Evolutionary conservation across 2,329 filamentous ascomycete genomes (phyloP), one percentile per base, ranked within the genome.

Genomic region (Cordyceps tenuipes): DNA sequence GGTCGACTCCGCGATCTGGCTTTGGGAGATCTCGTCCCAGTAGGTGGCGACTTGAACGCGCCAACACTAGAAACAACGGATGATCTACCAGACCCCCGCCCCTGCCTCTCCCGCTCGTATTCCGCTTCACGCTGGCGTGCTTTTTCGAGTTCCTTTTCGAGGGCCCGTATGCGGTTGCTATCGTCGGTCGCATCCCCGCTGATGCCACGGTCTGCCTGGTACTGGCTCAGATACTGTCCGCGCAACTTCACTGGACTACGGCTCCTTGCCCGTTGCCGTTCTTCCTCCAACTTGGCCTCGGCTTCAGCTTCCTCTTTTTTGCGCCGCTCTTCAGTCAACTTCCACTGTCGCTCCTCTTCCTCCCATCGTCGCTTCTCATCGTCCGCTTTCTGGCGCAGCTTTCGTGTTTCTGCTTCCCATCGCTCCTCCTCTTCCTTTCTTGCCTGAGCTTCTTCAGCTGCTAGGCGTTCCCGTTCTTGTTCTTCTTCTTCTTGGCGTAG

Each of bases 211-310:
- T 90, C 86, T 21, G 87, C 85, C 70, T 90, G 88, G 70, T 96
- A 96, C 69, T 96, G 89, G 68, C 89, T 93, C 55, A 96, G 80
- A 66, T 87, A 92, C 69, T 96, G 91, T 2, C 91, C 91, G 62
- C 86, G 87, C 23, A 96, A 78, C 63, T 86, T 83, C 43, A 81
- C 79, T 66, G 91, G 86, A 67, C 83, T 87, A 62, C 83, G 80
- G 50, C 78, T 81, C 62, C 84, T 81, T 60, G 83, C 79, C 61
- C 82, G 79, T 66, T 79, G 79, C 52, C 88, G 82, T 68, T 93
- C 88, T 61, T 86, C 79, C 53, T 83, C 82, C 36, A 91, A 71
- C 46, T 80, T 81, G 12, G 83, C 82, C 67, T 91, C 87, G 2
- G 86, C 83, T 64, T 89, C 89, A 39, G 82, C 82, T 66, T 96